Conservation (phyloP, 805 yeast genomes). For the Candida gorgasii region DNA sequence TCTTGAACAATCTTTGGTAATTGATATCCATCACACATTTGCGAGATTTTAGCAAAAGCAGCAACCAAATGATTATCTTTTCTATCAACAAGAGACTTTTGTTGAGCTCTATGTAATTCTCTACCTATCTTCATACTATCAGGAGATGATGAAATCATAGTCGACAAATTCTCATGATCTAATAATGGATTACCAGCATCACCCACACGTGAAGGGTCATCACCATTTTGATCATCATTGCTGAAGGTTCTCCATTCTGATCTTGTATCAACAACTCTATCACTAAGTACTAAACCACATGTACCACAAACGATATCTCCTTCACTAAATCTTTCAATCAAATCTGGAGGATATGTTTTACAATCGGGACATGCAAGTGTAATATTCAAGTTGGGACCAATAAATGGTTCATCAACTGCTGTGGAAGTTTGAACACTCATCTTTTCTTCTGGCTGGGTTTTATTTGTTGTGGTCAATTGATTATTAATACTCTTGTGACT, state of each 20-base stretch:
- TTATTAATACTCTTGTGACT: not conserved
- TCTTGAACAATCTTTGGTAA: constrained; percentile 94
- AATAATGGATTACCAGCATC: constrained; percentile 92
- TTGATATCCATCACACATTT: constrained; percentile 96
- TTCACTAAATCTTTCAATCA: constrained; percentile 92
- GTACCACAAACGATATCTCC: constrained; percentile 98
- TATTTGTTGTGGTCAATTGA: not conserved
- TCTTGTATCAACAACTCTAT: constrained; percentile 88
- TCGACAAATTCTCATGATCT: constrained; percentile 88
- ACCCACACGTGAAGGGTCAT: constrained; percentile 99
- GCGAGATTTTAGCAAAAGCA: constrained; percentile 88
- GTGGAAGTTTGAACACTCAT: constrained; percentile 8
- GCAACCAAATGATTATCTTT: constrained; percentile 85
- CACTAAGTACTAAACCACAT: constrained; percentile 92
- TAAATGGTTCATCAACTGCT: constrained; percentile 28
- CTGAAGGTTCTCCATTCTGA: constrained; percentile 99
- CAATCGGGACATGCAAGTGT: constrained; percentile 95
- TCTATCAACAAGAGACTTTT: constrained; percentile 78
- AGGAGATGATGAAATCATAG: constrained; percentile 85
- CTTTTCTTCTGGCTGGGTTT: not conserved
- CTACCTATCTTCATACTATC: constrained; percentile 86
- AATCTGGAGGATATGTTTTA: constrained; percentile 91
- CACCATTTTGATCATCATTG: constrained; percentile 97
- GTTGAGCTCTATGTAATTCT: constrained; percentile 88
- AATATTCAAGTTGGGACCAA: constrained; percentile 83